Evolutionary conservation across 139 green algal species (phyloP), one percentile per base, ranked within the genome.

Genomic region (Closterium sp.): DNA sequence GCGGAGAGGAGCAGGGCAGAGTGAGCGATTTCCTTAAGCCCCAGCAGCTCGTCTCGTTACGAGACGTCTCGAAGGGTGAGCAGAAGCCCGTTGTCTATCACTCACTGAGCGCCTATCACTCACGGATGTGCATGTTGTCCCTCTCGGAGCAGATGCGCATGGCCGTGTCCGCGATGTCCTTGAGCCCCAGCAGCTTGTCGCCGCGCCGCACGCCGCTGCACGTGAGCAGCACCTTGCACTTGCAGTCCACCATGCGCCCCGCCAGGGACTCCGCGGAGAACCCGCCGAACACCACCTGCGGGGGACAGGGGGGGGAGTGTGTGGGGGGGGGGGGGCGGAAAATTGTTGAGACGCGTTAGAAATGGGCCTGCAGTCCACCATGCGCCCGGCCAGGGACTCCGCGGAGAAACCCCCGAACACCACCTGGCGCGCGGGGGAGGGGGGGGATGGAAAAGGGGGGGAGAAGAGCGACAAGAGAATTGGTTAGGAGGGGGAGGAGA

Each of bases 331-430:
- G 8, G 9, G 19, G n/a, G 35, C 21, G n/a, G 31, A 28, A 85
- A 76, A 89, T 7, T 76, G 34, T 7, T n/a, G n/a, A n/a, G n/a
- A n/a, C n/a, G n/a, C 76, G 76, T 85, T 25, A 85, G 28, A 85
- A 85, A 85, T 85, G 76, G 25, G 28, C 25, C 25, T 28, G n/a
- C n/a, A n/a, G n/a, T n/a, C n/a, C 7, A 76, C n/a, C 36, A 89
- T 31, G n/a, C 86, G 28, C 36, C 30, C 30, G 7, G 35, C 36
- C 23, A 84, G 28, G 86, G 81, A 85, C 81, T 99, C 97, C 4
- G 98, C 97, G 19, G 95, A 97, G 95, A 99, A 99, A 38, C 98
- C 98, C 3, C 94, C 97, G 93, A 99, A 99, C 64, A 99, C 97
- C 6, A 99, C 97, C 89, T 91, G n/a, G n/a, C n/a, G 85, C 85